Evolutionary conservation across 2,329 filamentous ascomycete species (phyloP).

Genomic region (Epichloe typhina): DNA sequence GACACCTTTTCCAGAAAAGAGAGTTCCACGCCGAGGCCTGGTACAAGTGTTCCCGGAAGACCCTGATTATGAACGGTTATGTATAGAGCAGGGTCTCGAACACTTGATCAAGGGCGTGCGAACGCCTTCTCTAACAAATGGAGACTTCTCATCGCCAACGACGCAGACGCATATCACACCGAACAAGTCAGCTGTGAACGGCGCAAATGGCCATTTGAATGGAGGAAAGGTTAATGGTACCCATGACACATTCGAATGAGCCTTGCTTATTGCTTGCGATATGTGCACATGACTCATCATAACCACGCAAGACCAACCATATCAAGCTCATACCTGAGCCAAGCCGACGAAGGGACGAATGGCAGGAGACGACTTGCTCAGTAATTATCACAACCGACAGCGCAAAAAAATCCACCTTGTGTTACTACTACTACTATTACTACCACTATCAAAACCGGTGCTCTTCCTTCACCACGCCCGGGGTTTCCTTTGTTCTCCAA

Average conservation of each 20-base stretch:
- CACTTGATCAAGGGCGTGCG: slow-evolving; percentile 36
- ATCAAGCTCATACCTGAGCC: background rate
- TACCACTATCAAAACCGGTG: background rate
- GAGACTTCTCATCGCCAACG: slow-evolving; percentile 32
- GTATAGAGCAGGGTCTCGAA: slow-evolving; percentile 42
- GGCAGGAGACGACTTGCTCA: background rate
- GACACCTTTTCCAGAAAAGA: slow-evolving; percentile 40
- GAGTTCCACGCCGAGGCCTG: slow-evolving; percentile 42
- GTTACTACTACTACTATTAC: slow-evolving; percentile 6
- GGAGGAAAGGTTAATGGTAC: slow-evolving; percentile 18
- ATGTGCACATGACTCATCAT: background rate
- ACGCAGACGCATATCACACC: slow-evolving; percentile 21
- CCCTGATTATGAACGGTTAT: slow-evolving; percentile 42
- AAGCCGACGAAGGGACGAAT: background rate
- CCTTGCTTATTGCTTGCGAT: background rate
- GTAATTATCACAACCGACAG: background rate
- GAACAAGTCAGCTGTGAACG: slow-evolving; percentile 18
- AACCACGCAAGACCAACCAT: background rate
- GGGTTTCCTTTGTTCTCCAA: background rate
- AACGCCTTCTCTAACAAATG: slow-evolving; percentile 32
- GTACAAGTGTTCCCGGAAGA: slow-evolving; percentile 40
- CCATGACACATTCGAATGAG: slow-evolving; percentile 11
- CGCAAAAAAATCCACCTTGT: background rate
- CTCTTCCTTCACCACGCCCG: background rate
- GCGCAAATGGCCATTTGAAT: slow-evolving; percentile 14